phyloP scores from a whole-genome alignment of 176 grass and related monocot species.

The Triticum urartu region DNA sequence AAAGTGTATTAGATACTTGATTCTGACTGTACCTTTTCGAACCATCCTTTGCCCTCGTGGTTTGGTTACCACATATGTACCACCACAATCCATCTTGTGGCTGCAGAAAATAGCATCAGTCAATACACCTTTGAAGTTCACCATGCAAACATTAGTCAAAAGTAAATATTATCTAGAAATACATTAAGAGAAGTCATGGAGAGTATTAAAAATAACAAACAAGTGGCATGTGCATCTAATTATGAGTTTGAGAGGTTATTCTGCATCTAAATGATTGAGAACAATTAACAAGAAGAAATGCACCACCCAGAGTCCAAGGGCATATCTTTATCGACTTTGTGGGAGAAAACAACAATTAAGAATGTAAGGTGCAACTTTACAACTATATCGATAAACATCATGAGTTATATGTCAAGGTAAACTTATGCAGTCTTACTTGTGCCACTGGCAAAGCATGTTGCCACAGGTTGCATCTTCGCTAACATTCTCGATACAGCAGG shows the following conservation, averaged over 20 bases:
- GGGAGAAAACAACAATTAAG: not conserved
- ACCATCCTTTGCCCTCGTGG: conserved; percentile 34
- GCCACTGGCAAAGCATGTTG: conserved; percentile 59
- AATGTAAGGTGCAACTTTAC: not conserved
- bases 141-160: conserved; percentile 11
- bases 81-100: conserved; percentile 52
- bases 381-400: not conserved
- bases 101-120: conserved; percentile 55
- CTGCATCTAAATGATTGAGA: not conserved
- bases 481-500: conserved; percentile 58
- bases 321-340: not conserved
- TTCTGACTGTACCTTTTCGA: conserved; percentile 43
- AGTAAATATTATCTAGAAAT: conserved; percentile 23
- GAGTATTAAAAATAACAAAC: conserved; percentile 1
- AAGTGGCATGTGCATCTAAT: not conserved
- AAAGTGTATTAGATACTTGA: conserved; percentile 16
- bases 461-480: conserved; percentile 32
- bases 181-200: not conserved
- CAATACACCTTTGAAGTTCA: conserved; percentile 9
- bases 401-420: not conserved
- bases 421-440: conserved; percentile 56
- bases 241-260: conserved; percentile 16
- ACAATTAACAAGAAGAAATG: conserved; percentile 2
- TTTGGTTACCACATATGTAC: conserved; percentile 30
- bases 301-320: not conserved